Base-by-base conservation (phyloP, 129 eudicot species). In the Flaveria trinervia region DNA sequence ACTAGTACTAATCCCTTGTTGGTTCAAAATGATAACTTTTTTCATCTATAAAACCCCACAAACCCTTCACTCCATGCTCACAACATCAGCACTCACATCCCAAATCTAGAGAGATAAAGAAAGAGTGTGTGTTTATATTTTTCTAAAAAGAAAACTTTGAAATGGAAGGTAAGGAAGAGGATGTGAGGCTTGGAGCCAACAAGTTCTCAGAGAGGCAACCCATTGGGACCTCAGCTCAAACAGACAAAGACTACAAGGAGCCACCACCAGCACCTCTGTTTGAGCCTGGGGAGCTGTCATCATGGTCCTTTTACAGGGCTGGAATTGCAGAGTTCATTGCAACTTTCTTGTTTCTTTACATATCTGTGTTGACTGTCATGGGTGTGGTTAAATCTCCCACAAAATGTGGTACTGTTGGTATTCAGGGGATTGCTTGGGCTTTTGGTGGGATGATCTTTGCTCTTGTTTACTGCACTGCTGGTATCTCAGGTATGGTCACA, bases 371-470 rank as follows among this genome's bases (percentile, higher is more conserved):
- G 84, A 92, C 98, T 74, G 98, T 92, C 0, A 90, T 92, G 92
- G 98, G 98, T 30, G 89, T 86, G 45, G 71, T 54, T 9, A 82
- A 83, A 8, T 76, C 90, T 33, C 82, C 84, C 3, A 84, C 77
- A 28, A 86, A 81, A 85, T 92, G 98, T 80, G 90, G 92, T 17
- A 84, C 96, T 17, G 98, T 92, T 73, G 98, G 97, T 45, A 86
- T 92, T 78, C 97, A 92, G 82, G 97, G 97, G 5, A 89, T 92
- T 83, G 97, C 97, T 74, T 92, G 97, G 97, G 97, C 96, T 68
- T 92, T 92, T 85, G 98, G 98, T 84, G 96, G 96, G 55, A 90
- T 92, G 96, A 92, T 92, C 84, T 92, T 92, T 84, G 98, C 95
- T 22, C 96, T 90, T 72, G 96, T 92, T 50, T 92, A 92, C 88